Evolutionary conservation across 169 alveolate genomes (phyloP).

Genomic region (Cystoisospora suis): DNA sequence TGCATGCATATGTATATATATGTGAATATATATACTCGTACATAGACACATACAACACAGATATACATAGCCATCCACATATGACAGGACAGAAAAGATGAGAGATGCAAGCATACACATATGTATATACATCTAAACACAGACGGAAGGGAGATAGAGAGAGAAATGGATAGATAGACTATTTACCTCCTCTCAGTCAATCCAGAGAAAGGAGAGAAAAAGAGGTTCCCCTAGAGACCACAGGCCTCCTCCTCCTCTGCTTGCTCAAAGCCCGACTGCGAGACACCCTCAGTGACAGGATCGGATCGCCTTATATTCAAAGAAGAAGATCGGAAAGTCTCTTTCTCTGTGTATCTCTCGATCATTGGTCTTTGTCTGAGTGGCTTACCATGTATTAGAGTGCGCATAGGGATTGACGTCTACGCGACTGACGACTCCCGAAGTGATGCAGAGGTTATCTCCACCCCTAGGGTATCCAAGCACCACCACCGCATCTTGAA

Average conservation of each 20-base stretch:
- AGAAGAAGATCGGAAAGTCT: not conserved
- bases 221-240: not conserved
- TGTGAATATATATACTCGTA: not conserved
- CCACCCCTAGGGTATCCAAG: constrained; percentile 91
- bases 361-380: not conserved
- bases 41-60: not conserved
- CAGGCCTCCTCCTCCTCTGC: not conserved
- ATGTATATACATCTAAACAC: not conserved
- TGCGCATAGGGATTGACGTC: constrained; percentile 81
- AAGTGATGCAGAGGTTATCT: constrained; percentile 85
- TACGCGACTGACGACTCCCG: constrained; percentile 87
- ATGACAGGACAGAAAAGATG: not conserved
- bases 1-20: not conserved
- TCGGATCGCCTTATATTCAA: not conserved
- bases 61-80: not conserved
- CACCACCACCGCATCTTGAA: constrained; percentile 68
- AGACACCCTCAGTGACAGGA: not conserved
- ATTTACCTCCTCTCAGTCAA: not conserved
- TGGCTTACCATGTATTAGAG: constrained; percentile 65
- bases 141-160: not conserved
- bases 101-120: not conserved
- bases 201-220: not conserved
- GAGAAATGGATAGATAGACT: not conserved
- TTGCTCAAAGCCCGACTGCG: not conserved
- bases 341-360: not conserved